Evolutionary conservation across 23 red algal species (phyloP).

Genomic region (Gracilaria gracilis): DNA sequence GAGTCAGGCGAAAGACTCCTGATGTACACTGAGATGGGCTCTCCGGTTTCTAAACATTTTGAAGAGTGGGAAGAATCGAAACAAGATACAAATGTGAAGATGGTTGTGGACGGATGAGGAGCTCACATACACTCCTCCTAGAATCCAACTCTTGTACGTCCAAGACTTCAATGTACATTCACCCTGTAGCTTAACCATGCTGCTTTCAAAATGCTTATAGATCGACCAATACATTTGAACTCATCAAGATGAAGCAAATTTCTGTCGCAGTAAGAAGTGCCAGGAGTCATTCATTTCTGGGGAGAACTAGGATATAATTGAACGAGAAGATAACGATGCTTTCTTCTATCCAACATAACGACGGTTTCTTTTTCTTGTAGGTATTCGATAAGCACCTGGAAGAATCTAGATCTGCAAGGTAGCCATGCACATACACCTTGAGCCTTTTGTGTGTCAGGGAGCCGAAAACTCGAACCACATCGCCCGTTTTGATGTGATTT

Average conservation of each 20-base stretch:
- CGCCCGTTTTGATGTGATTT: no score
- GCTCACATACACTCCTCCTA: no score
- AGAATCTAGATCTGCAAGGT: no score
- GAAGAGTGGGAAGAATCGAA: constrained; percentile 16
- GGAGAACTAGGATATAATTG: neutral
- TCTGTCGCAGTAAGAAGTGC: neutral
- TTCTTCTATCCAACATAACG: no score
- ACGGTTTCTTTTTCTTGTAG: no score
- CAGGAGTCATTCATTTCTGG: neutral
- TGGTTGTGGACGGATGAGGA: neutral
- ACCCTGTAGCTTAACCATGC: neutral
- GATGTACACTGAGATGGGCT: constrained; percentile 12
- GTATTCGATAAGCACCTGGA: no score
- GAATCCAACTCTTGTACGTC: no score
- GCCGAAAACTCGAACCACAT: no score
- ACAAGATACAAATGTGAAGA: neutral
- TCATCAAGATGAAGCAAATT: neutral
- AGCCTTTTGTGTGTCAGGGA: no score
- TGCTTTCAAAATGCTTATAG: neutral
- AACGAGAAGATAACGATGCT: neutral
- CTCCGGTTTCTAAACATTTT: constrained; percentile 17
- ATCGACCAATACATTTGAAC: neutral
- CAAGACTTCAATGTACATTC: neutral
- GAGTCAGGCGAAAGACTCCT: neutral
- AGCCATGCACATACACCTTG: no score